Base-by-base conservation (phyloP, 805 yeast species). In the Nakazawaea siamensis region DNA sequence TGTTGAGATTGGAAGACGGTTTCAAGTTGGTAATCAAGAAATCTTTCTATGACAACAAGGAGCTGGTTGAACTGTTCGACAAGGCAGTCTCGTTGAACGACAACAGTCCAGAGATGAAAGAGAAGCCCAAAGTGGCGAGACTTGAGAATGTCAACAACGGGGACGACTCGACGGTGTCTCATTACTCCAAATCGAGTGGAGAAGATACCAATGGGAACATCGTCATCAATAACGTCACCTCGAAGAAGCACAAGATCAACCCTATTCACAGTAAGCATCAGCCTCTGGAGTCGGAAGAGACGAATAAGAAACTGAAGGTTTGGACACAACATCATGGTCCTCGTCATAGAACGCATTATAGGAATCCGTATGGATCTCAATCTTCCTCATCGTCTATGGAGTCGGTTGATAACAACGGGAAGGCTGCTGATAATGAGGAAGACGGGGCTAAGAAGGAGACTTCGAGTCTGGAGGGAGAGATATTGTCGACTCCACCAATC, bases 1-100 rank as follows among this genome's bases (percentile, higher is more conserved):
- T 30, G 6, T 30, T 35, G 18, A 23, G 27, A 12, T 30, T 35
- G 23, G 38, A 35, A 30, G 38, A 35, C 26, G 38, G 38, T 8
- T 35, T 35, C 27, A 35, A 26, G 21, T 30, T 35, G 18, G 31
- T 30, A 16, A 34, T 35, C 13, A 35, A 35, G 25, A 24, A 26
- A 15, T 24, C 25, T n/a, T 35, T 35, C 24, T 26, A 30, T 21
- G 26, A 35, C 10, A 31, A 35, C 30, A 31, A 18, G 13, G 16
- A n/a, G 2, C 14, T 20, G 14, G 38, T 35, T 5, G 38, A 35
- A 5, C 27, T 18, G 17, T 26, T 35, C 9, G 38, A 35, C 16
- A 29, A 20, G 24, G 24, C 33, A 9, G 33, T 35, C 7, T 18
- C 33, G 11, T 25, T 30, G 27, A n/a, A n/a, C n/a, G n/a, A n/a